Percentiles rank a stretch among this genome's conserved stretches.
phyloP scores from a whole-genome alignment of 2,329 filamentous ascomycete species.

The Diaporthe amygdali region DNA sequence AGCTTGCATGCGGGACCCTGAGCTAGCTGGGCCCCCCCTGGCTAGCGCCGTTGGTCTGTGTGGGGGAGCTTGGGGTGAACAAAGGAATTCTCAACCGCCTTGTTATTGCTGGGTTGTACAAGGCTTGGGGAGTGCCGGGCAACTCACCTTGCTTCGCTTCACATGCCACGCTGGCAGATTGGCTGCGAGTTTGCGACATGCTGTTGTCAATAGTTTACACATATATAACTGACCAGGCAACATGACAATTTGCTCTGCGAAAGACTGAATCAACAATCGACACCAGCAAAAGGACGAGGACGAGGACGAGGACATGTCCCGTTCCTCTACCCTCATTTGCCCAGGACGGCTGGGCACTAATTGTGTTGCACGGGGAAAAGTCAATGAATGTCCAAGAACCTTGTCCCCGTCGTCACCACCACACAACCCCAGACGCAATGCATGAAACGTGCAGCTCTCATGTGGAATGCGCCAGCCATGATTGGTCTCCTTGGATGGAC shows the following conservation, averaged over 20 bases:
- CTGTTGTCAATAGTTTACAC: background rate
- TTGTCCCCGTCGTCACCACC: constrained; percentile 12
- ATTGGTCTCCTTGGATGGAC: background rate
- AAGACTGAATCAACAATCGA: background rate
- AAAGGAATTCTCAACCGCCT: constrained; percentile 4
- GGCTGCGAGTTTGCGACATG: background rate
- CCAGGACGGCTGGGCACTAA: background rate
- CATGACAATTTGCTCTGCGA: background rate
- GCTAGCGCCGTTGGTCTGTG: constrained; percentile 10
- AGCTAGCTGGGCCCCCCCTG: background rate
- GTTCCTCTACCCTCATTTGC: background rate
- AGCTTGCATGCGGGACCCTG: constrained; percentile 17
- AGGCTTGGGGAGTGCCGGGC: background rate
- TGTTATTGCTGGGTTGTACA: background rate
- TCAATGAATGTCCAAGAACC: background rate
- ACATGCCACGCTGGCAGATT: constrained; percentile 13
- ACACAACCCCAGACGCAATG: constrained; percentile 1
- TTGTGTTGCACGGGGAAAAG: background rate
- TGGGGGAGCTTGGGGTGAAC: constrained; percentile 18
- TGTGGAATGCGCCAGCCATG: background rate
- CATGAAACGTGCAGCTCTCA: constrained; percentile 18
- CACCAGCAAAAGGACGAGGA: background rate
- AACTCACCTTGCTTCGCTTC: background rate
- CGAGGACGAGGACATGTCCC: background rate
- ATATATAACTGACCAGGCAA: background rate